Percentiles rank a stretch among this genome's conserved stretches.
phyloP scores from a whole-genome alignment of 1,284 basidiomycete species.

The Trametes versicolor region DNA sequence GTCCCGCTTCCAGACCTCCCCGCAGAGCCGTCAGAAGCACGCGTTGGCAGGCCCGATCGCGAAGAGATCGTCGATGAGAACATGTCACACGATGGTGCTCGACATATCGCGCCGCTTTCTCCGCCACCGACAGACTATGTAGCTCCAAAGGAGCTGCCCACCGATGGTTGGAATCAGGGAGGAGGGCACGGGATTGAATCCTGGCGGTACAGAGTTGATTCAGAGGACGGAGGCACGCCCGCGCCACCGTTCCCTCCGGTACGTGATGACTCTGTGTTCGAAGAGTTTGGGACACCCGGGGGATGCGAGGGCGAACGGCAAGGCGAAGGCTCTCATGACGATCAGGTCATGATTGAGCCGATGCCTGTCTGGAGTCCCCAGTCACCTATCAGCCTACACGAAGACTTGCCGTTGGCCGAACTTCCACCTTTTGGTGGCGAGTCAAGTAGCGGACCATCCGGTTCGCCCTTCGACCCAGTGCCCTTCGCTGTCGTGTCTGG shows the following conservation, averaged over 20 bases:
- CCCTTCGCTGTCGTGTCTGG: background rate
- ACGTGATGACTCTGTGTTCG: constrained; percentile 39
- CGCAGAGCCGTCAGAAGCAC: constrained; percentile 18
- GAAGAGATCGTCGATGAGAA: constrained; percentile 23
- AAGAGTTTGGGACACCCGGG: constrained; percentile 31
- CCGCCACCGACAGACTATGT: constrained; percentile 37
- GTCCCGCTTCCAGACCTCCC: constrained; percentile 35
- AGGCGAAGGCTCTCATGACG: constrained; percentile 20
- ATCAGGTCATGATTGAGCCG: constrained; percentile 34
- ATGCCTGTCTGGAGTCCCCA: constrained; percentile 34
- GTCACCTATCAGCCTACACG: constrained; percentile 36
- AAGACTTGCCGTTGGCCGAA: constrained; percentile 20
- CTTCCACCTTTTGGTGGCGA: constrained; percentile 8
- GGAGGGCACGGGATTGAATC: constrained; percentile 22
- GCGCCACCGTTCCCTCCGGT: constrained; percentile 31
- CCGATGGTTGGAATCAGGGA: constrained; percentile 2
- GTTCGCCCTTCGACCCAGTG: constrained; percentile 13
- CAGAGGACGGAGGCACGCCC: constrained; percentile 14
- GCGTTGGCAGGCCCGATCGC: constrained; percentile 15
- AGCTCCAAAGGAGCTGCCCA: constrained; percentile 32
- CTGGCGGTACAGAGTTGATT: constrained; percentile 33
- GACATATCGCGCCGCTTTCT: constrained; percentile 34
- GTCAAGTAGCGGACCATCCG: constrained; percentile 16
- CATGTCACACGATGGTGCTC: constrained; percentile 37
- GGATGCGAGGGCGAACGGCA: constrained; percentile 17